A percentile compares a stretch with the other conserved stretches of the same genome.
Conservation (phyloP, 371 early-diverging fungal genomes). For the Mucor lusitanicus region DNA sequence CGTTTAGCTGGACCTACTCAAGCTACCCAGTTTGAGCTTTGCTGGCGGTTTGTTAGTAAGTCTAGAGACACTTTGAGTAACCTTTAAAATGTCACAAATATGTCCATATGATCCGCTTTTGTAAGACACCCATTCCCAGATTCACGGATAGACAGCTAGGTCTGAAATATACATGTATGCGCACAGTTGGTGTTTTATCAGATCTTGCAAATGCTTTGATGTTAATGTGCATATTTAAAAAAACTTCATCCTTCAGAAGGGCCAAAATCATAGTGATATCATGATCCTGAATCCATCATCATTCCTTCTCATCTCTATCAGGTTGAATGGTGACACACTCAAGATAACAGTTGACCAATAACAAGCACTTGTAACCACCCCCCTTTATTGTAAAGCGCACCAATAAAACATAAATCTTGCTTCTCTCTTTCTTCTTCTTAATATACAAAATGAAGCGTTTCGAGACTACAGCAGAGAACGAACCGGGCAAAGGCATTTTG, state of each 20-base stretch:
- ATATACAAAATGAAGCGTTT: conserved; percentile 19
- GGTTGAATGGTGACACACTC: neutral
- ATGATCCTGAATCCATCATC: neutral
- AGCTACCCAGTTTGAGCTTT: too few relatives aligned
- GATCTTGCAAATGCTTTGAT: neutral
- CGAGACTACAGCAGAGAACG: conserved; percentile 21
- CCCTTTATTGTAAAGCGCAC: neutral
- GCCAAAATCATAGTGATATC: too few relatives aligned
- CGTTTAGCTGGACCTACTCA: too few relatives aligned
- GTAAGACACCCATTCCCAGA: neutral
- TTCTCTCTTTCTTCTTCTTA: neutral
- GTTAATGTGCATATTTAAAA: too few relatives aligned
- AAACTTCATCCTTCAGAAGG: too few relatives aligned
- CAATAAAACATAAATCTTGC: neutral
- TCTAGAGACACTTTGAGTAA: neutral
- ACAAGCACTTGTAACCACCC: neutral
- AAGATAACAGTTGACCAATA: neutral
- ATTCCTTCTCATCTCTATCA: neutral
- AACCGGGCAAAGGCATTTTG: conserved; percentile 43
- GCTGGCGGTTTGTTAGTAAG: too few relatives aligned
- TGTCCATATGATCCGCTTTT: neutral
- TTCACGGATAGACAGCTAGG: neutral
- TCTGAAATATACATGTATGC: neutral
- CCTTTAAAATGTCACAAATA: neutral
- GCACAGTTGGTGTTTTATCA: neutral